These are phyloP conservation scores for Senna siamea DNA, from an alignment of 306 rosid genomes.

Conservation along the genomic window DNA sequence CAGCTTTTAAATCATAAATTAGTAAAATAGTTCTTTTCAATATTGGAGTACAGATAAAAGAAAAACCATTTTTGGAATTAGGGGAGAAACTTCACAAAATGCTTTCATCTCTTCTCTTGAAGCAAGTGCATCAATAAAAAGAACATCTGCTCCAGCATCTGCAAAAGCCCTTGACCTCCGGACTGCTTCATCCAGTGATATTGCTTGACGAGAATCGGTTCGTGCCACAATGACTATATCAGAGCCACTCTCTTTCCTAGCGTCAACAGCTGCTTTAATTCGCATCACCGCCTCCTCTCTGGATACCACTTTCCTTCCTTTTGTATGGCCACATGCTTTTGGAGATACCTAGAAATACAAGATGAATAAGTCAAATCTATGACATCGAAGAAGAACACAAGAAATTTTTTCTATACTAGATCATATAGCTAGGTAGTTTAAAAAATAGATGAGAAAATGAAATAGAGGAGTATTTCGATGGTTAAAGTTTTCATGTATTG, in stretches of 20 bases:
- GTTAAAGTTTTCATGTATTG: neutral
- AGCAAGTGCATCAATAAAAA: conserved; percentile 80
- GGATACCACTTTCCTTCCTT: conserved; percentile 77
- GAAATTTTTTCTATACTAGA: neutral
- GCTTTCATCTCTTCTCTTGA: conserved; percentile 86
- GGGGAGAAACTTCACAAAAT: conserved; percentile 75
- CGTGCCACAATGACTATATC: conserved; percentile 90
- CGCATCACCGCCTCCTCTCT: conserved; percentile 81
- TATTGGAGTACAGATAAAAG: neutral
- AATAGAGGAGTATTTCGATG: no score
- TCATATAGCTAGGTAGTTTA: neutral
- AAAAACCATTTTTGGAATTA: conserved; percentile 78
- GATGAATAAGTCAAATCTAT: neutral
- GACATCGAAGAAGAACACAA: neutral
- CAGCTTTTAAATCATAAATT: neutral
- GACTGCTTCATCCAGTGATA: conserved; percentile 77
- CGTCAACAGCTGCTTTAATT: conserved; percentile 83
- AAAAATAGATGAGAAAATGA: no score
- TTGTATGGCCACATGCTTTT: conserved; percentile 90
- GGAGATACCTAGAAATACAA: conserved; percentile 65
- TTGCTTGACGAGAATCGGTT: conserved; percentile 88
- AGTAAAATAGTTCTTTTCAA: neutral
- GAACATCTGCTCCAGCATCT: conserved; percentile 95
- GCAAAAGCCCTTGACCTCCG: conserved; percentile 76
- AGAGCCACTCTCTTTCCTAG: conserved; percentile 80